These are phyloP conservation scores for Endoconidiophora polonica DNA, from an alignment of 2,329 filamentous ascomycete species.

Conservation along the genomic window DNA sequence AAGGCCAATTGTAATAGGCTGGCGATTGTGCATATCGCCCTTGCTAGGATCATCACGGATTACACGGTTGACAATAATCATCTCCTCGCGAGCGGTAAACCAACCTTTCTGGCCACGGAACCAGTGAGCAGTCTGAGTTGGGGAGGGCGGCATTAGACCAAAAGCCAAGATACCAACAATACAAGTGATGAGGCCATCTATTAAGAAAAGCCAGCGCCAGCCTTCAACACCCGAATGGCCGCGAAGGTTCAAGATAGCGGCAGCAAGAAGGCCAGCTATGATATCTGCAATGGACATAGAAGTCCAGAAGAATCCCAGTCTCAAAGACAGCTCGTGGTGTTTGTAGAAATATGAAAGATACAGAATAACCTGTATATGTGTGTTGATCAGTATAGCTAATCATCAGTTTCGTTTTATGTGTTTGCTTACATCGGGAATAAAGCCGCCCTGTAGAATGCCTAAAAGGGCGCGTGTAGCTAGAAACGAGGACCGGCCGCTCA, in stretches of 20 bases:
- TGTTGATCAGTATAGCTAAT: no score
- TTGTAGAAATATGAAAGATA: constrained; percentile 31
- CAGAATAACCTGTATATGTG: constrained; percentile 17
- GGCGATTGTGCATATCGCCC: constrained; percentile 43
- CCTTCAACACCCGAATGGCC: constrained; percentile 22
- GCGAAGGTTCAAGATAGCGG: constrained; percentile 25
- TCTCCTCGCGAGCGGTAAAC: constrained; percentile 43
- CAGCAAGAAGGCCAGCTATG: constrained; percentile 23
- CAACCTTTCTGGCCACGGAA: constrained; percentile 38
- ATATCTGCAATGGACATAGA: constrained; percentile 26
- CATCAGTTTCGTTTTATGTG: background rate
- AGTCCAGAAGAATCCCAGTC: constrained; percentile 27
- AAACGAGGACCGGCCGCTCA: constrained; percentile 24
- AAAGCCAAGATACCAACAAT: constrained; percentile 35
- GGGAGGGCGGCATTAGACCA: constrained; percentile 36
- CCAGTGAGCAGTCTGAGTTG: constrained; percentile 35
- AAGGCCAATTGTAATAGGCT: constrained; percentile 32
- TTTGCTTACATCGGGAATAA: constrained; percentile 26
- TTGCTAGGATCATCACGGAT: constrained; percentile 43
- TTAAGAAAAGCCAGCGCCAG: constrained; percentile 36
- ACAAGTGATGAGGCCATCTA: constrained; percentile 32
- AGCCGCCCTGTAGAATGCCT: constrained; percentile 28
- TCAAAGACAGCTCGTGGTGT: constrained; percentile 23
- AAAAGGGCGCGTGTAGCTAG: constrained; percentile 24
- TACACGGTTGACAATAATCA: constrained; percentile 43